Evolutionary conservation across 1,284 basidiomycete species (phyloP), one percentile per base, ranked within the genome.

Genomic region (Leccinum insolens): DNA sequence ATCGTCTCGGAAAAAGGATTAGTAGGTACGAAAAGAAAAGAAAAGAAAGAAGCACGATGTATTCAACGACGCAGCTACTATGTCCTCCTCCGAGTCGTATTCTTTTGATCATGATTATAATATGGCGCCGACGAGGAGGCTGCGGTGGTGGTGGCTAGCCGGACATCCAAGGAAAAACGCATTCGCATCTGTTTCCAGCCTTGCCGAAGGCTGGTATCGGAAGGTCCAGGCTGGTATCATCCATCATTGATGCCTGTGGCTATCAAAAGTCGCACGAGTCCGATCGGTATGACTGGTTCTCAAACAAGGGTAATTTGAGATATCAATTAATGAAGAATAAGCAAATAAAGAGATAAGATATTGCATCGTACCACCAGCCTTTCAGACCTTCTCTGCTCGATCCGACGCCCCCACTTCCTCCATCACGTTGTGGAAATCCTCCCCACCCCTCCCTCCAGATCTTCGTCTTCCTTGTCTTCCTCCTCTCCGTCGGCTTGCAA

Each of bases 371-470:
- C 52, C 52, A 55, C 22, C n/a, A 15, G 25, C n/a, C 34, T 4
- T 17, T 57, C 55, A 22, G 22, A 22, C 22, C 2, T 22, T 57
- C 25, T 57, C 55, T 7, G 25, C 55, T 57, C 25, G 25, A 28
- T 57, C 22, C 17, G 14, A 46, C 17, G 22, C 63, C 7, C 62
- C 67, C 31, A 63, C 58, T 7, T 67, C 74, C 20, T 74, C 79
- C 1, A 73, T 71, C 41, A 64, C 31, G 7, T 69, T 68, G 20
- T 74, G 78, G 1, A 74, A 79, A 7, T 75, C 78, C 12, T 76
- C 76, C 9, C 76, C 15, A 73, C 71, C 3, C 76, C 76, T 17
- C 37, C 14, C 34, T 6, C 20, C 37, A 61, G 5, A 22, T 2
- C 31, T 20, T 41, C 61, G 3, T 34, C 11, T 4, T 25, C 60